Conservation (phyloP, 2,329 filamentous ascomycete species). For the Colletotrichum graminicola region DNA sequence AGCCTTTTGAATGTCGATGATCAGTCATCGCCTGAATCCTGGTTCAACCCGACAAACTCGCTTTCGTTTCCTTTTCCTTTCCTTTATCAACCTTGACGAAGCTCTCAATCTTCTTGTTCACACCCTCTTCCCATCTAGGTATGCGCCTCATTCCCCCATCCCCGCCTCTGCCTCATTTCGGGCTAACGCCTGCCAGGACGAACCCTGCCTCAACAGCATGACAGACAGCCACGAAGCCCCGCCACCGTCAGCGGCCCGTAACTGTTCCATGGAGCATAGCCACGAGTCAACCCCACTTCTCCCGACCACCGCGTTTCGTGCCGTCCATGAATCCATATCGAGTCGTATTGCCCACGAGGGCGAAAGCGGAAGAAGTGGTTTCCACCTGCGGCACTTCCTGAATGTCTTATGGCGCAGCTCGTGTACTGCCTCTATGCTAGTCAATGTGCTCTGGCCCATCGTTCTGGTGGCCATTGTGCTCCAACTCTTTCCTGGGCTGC, state of each 20-base stretch:
- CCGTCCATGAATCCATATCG: slow-evolving; percentile 36
- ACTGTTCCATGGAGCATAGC: slow-evolving; percentile 28
- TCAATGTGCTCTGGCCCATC: slow-evolving; percentile 63
- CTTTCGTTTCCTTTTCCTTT: neutral
- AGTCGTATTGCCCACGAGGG: slow-evolving; percentile 51
- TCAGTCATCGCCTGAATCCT: slow-evolving; percentile 14
- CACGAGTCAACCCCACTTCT: slow-evolving; percentile 49
- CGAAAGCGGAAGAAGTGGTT: slow-evolving; percentile 59
- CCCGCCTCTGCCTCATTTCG: too few species aligned
- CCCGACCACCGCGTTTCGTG: slow-evolving; percentile 42
- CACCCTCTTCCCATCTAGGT: neutral
- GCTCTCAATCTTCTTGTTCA: neutral
- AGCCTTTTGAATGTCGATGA: slow-evolving; percentile 13
- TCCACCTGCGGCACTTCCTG: slow-evolving; percentile 58
- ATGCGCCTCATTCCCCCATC: too few species aligned
- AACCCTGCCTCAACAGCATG: neutral
- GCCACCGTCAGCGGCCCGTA: slow-evolving; percentile 11
- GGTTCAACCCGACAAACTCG: neutral
- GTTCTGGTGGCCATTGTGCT: slow-evolving; percentile 60
- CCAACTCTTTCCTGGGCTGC: slow-evolving; percentile 51
- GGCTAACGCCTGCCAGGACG: neutral
- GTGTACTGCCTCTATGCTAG: slow-evolving; percentile 58
- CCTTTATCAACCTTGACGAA: neutral
- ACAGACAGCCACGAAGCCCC: slow-evolving; percentile 11
- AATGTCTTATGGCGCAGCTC: slow-evolving; percentile 58